These are phyloP conservation scores for Wakefieldia striispora DNA, from an alignment of 768 basidiomycete genomes.

Conservation along the genomic window DNA sequence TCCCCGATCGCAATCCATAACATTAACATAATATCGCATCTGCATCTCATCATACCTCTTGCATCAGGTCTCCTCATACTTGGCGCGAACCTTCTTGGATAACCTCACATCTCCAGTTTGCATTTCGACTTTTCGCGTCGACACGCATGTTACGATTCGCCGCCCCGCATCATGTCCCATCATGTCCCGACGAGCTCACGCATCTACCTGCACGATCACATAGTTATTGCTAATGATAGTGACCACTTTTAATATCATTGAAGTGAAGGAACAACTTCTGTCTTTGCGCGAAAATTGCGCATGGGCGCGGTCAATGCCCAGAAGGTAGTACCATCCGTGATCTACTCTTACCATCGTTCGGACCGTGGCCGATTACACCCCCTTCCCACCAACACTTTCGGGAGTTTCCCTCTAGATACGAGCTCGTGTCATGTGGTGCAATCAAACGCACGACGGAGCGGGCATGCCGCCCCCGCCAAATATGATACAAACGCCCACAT, in stretches of 20 bases:
- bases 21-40: conserved; percentile 13
- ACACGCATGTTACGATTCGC: conserved; percentile 7
- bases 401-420: too few species aligned
- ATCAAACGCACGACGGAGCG: too few species aligned
- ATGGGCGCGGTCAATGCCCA: too few species aligned
- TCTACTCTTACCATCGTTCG: too few species aligned
- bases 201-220: conserved; percentile 17
- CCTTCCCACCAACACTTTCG: too few species aligned
- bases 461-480: too few species aligned
- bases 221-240: conserved; percentile 15
- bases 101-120: background rate
- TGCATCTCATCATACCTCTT: conserved; percentile 21
- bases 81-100: conserved; percentile 20
- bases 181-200: background rate
- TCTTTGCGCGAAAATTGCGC: too few species aligned
- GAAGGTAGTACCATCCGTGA: too few species aligned
- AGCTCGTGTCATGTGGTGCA: too few species aligned
- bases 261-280: background rate
- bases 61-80: conserved; percentile 10
- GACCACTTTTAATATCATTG: conserved; percentile 18
- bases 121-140: conserved; percentile 1
- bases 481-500: too few species aligned
- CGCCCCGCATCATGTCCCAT: background rate
- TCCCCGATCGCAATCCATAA: conserved; percentile 1
- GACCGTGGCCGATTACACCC: too few species aligned